Conservation (phyloP, 2,329 filamentous ascomycete genomes). For the Fusarium duplospermum region DNA sequence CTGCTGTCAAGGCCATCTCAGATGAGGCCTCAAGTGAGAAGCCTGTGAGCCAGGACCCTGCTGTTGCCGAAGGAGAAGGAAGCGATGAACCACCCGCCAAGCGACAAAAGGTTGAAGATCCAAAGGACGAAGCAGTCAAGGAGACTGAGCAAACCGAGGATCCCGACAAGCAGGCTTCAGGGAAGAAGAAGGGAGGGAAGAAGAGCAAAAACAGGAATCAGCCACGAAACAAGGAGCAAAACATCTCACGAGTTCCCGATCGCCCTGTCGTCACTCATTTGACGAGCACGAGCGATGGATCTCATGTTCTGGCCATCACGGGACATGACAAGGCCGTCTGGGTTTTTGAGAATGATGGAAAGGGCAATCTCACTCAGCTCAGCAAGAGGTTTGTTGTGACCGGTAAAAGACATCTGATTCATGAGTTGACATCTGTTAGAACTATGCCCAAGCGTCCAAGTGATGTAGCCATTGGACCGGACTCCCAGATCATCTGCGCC, state of each 20-base stretch:
- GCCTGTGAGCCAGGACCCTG: conserved; percentile 9
- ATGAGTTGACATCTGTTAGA: conserved; percentile 59
- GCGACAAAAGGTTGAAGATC: conserved; percentile 48
- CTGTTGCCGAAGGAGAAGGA: conserved; percentile 27
- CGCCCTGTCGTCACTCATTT: conserved; percentile 77
- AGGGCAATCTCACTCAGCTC: conserved; percentile 72
- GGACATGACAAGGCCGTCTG: conserved; percentile 92
- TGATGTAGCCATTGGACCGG: conserved; percentile 75
- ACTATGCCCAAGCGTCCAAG: conserved; percentile 91
- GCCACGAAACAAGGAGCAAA: conserved; percentile 29
- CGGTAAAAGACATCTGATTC: not conserved
- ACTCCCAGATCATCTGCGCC: conserved; percentile 80
- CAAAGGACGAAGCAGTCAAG: conserved; percentile 34
- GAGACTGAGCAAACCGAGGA: conserved; percentile 31
- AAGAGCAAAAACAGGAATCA: conserved; percentile 47
- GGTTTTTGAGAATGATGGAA: conserved; percentile 76
- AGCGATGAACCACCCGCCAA: conserved; percentile 51
- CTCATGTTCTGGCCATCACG: conserved; percentile 81
- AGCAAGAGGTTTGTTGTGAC: conserved; percentile 72
- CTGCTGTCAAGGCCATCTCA: conserved; percentile 41
- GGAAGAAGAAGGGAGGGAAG: conserved; percentile 44
- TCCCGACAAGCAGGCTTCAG: conserved; percentile 20
- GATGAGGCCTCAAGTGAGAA: conserved; percentile 21
- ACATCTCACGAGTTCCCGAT: conserved; percentile 55
- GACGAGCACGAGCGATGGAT: conserved; percentile 70